Evolutionary conservation across 225 moss, liverwort and hornwort genomes (phyloP).

Genomic region (Thuidium tamariscinum): DNA sequence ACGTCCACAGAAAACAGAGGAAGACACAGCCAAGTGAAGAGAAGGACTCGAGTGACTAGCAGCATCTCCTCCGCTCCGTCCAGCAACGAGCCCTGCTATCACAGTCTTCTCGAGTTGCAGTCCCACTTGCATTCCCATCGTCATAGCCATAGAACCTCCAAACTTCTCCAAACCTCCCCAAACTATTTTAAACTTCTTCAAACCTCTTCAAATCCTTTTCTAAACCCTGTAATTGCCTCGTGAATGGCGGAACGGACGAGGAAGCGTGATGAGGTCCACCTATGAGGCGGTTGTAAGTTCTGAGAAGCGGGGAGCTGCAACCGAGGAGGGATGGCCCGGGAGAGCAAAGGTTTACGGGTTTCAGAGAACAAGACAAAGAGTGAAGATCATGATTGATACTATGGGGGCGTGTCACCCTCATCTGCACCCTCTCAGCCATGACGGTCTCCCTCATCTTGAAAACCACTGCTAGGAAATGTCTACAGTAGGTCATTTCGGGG

Average conservation of each 20-base stretch:
- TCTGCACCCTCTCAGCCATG: not conserved
- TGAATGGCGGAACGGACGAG: not conserved
- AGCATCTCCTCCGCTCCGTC: not conserved
- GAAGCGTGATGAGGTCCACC: not conserved
- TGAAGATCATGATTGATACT: not conserved
- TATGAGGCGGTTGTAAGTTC: not conserved
- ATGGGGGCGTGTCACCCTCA: not conserved
- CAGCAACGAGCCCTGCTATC: not conserved
- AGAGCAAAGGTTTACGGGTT: not conserved
- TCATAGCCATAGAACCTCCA: slow-evolving; percentile 7
- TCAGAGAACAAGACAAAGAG: not conserved
- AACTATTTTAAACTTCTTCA: not conserved
- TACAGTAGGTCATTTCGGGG: too few relatives aligned
- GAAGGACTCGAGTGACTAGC: not conserved
- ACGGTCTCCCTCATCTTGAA: too few relatives aligned
- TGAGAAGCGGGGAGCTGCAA: not conserved
- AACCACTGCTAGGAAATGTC: too few relatives aligned
- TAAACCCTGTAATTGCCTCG: not conserved
- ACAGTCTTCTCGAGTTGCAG: not conserved
- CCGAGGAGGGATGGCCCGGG: not conserved
- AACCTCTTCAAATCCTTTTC: not conserved
- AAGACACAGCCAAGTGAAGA: not conserved
- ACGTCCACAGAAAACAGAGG: slow-evolving; percentile 9
- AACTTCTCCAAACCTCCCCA: not conserved
- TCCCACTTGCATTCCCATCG: slow-evolving; percentile 19